Evolutionary conservation across 257 asterid genomes (phyloP).

Genomic region (Solanum piurae): DNA sequence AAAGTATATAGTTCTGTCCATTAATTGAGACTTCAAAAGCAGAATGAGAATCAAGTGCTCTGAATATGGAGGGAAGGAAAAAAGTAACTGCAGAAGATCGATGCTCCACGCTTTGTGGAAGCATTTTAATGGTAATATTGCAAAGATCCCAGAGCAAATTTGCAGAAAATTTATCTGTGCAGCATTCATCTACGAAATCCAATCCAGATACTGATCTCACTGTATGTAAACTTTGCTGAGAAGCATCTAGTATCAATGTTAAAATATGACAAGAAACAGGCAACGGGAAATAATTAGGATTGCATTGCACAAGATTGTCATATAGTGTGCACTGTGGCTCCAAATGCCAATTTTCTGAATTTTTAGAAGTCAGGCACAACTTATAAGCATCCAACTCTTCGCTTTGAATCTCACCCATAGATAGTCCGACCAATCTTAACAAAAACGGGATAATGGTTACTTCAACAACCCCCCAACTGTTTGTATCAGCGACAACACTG

Average conservation of each 20-base stretch:
- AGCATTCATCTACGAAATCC: conserved; percentile 18
- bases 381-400: conserved; percentile 36
- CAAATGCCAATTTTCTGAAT: conserved; percentile 14
- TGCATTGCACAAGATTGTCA: conserved; percentile 21
- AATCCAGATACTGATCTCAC: conserved; percentile 15
- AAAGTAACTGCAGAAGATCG: conserved; percentile 61
- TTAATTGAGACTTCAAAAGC: conserved; percentile 36
- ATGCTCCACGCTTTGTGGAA: conserved; percentile 57
- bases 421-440: conserved; percentile 60
- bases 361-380: conserved; percentile 32
- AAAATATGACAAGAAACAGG: conserved; percentile 54
- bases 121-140: conserved; percentile 51
- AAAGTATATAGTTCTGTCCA: conserved; percentile 37
- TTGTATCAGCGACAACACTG: conserved; percentile 48
- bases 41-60: conserved; percentile 29
- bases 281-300: conserved; percentile 40
- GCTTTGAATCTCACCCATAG: conserved; percentile 53
- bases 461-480: conserved; percentile 67
- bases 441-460: conserved; percentile 55
- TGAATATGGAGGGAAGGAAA: conserved; percentile 66
- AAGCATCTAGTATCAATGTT: conserved; percentile 44
- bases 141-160: conserved; percentile 78
- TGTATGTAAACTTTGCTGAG: conserved; percentile 26
- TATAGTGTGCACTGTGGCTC: conserved; percentile 13
- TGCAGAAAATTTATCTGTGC: conserved; percentile 35